Percentiles rank a stretch among this genome's conserved stretches.
Evolutionary conservation across 2,329 filamentous ascomycete genomes (phyloP).

Genomic region (Zymoseptoria tritici): DNA sequence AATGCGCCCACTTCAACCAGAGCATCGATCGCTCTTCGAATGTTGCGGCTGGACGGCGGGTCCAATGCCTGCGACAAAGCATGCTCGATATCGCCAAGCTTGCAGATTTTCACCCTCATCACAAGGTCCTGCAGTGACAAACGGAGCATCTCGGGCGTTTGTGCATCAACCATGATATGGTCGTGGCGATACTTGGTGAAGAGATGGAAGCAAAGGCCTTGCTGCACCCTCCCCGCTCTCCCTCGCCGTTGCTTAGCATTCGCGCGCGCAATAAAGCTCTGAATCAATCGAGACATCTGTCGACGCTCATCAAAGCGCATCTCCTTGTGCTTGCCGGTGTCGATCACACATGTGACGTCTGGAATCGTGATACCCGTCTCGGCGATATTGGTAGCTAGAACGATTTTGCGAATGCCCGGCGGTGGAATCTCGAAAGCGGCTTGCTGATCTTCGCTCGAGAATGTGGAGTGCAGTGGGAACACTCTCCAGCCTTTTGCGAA

Average conservation of each 20-base stretch:
- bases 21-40: conserved; percentile 84
- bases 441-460: conserved; percentile 94
- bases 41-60: conserved; percentile 83
- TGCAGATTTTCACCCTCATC: conserved; percentile 95
- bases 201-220: conserved; percentile 90
- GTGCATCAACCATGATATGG: conserved; percentile 74
- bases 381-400: conserved; percentile 94
- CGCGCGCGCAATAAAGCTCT: conserved; percentile 90
- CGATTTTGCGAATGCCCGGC: conserved; percentile 77
- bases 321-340: conserved; percentile 93
- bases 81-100: conserved; percentile 85
- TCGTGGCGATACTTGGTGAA: conserved; percentile 90
- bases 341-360: conserved; percentile 93
- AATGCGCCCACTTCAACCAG: conserved; percentile 88
- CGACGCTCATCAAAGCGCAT: conserved; percentile 93
- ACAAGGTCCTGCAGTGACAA: conserved; percentile 90
- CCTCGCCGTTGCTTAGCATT: conserved; percentile 94
- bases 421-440: conserved; percentile 83
- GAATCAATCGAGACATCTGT: conserved; percentile 82
- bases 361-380: conserved; percentile 98
- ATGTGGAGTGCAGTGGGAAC: conserved; percentile 86
- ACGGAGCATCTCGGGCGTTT: conserved; percentile 92
- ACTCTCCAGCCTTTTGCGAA: conserved; percentile 76
- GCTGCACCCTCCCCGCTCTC: conserved; percentile 88
- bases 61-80: conserved; percentile 84